A percentile compares a stretch with the other conserved stretches of the same genome.
phyloP scores from a whole-genome alignment of 2,329 filamentous ascomycete species.

The Verticillium klebahnii region DNA sequence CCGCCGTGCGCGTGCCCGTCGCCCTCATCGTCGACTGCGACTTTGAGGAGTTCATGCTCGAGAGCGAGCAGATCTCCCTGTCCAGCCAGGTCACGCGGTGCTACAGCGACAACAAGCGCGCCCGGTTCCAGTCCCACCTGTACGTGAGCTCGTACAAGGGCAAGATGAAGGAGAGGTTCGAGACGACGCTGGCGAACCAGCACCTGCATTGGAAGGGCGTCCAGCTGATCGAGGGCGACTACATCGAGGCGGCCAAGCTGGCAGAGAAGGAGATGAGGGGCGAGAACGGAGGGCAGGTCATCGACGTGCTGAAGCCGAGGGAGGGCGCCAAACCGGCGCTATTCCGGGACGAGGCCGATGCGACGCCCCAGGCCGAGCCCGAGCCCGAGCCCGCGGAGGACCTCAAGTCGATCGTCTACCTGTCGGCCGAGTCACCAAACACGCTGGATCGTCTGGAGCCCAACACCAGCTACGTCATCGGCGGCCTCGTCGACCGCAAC shows the following conservation, averaged over 20 bases:
- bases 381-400: constrained; percentile 25
- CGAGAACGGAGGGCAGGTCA: constrained; percentile 49
- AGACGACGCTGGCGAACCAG: constrained; percentile 65
- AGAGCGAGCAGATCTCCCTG: constrained; percentile 80
- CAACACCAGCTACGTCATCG: constrained; percentile 87
- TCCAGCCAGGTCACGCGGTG: constrained; percentile 78
- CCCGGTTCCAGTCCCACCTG: constrained; percentile 65
- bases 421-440: constrained; percentile 86
- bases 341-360: constrained; percentile 23
- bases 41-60: constrained; percentile 85
- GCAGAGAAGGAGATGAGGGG: constrained; percentile 65
- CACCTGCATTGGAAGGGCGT: constrained; percentile 79
- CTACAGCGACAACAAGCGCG: constrained; percentile 81
- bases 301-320: constrained; percentile 48
- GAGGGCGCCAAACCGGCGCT: constrained; percentile 24
- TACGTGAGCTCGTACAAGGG: constrained; percentile 76
- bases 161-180: constrained; percentile 71
- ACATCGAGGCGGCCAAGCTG: constrained; percentile 60
- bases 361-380: constrained; percentile 25
- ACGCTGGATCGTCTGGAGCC: constrained; percentile 80
- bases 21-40: constrained; percentile 85
- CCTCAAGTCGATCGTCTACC: constrained; percentile 64
- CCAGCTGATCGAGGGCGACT: constrained; percentile 68
- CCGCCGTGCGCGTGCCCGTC: constrained; percentile 62
- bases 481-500: constrained; percentile 93